phyloP scores from a whole-genome alignment of 371 early-diverging fungal species.

The Saksenaea vasiformis region DNA sequence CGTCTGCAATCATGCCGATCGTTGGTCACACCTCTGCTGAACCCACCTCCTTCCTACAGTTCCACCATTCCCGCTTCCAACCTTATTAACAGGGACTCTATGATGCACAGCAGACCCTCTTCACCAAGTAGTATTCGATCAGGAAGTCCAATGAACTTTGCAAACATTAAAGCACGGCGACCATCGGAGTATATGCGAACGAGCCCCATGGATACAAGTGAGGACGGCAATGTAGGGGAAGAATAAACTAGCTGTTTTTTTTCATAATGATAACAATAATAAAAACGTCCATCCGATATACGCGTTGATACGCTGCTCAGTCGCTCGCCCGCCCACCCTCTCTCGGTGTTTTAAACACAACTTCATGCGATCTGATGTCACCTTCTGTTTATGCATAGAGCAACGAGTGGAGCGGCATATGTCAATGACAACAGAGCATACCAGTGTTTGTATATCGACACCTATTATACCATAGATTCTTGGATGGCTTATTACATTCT shows the following conservation, averaged over 20 bases:
- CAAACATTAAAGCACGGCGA: slow-evolving; percentile 48
- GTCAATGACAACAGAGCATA: too few species aligned
- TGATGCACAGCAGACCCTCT: slow-evolving; percentile 25
- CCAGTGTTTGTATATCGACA: too few species aligned
- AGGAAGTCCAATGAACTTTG: slow-evolving; percentile 39
- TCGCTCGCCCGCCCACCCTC: too few species aligned
- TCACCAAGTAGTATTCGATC: slow-evolving; percentile 39
- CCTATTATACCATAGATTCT: too few species aligned
- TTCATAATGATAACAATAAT: too few species aligned
- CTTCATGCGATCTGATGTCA: too few species aligned
- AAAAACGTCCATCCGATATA: too few species aligned
- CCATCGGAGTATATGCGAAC: slow-evolving; percentile 50
- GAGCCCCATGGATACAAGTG: slow-evolving; percentile 25
- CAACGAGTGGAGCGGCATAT: too few species aligned
- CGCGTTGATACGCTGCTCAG: too few species aligned
- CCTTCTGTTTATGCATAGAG: too few species aligned
- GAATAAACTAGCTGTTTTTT: background rate
- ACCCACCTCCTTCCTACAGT: slow-evolving; percentile 61
- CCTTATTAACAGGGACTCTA: slow-evolving; percentile 25
- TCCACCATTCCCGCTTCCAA: slow-evolving; percentile 35
- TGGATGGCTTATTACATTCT: too few species aligned
- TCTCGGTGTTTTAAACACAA: too few species aligned
- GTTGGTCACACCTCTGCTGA: slow-evolving; percentile 64
- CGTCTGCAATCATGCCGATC: slow-evolving; percentile 68
- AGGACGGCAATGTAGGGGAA: slow-evolving; percentile 13